A percentile compares a stretch with the other conserved stretches of the same genome.
These are phyloP conservation scores for Canna indica DNA, from an alignment of 176 grass and related monocot species.

Conservation along the genomic window DNA sequence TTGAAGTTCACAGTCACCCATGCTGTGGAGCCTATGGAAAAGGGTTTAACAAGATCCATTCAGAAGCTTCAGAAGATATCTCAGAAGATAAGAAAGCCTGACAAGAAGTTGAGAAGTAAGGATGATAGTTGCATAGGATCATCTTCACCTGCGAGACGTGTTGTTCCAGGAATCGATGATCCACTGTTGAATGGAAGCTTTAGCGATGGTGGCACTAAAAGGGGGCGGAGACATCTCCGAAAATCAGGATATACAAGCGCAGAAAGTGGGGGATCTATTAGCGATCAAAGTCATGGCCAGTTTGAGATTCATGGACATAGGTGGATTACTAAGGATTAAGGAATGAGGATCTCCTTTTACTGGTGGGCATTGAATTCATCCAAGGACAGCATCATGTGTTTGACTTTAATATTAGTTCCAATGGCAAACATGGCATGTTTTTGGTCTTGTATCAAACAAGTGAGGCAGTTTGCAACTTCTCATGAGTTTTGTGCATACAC, in stretches of 20 bases:
- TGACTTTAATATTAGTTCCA: too few species aligned
- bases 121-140: slow-evolving; percentile 83
- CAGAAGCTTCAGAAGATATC: slow-evolving; percentile 77
- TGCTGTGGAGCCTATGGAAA: slow-evolving; percentile 64
- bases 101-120: slow-evolving; percentile 53
- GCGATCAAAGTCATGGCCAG: slow-evolving; percentile 40
- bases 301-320: slow-evolving; percentile 52
- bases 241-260: slow-evolving; percentile 34
- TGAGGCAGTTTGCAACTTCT: too few species aligned
- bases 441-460: too few species aligned
- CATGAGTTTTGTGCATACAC: too few species aligned
- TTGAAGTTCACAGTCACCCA: slow-evolving; percentile 91
- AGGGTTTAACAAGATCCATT: slow-evolving; percentile 42
- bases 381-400: too few species aligned
- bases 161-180: slow-evolving; percentile 72
- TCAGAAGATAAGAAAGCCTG: slow-evolving; percentile 69
- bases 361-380: too few species aligned
- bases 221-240: slow-evolving; percentile 37
- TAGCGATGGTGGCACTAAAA: slow-evolving; percentile 44
- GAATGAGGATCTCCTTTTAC: too few species aligned
- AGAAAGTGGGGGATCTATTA: slow-evolving; percentile 55
- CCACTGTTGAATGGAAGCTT: slow-evolving; percentile 68
- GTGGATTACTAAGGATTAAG: slow-evolving; percentile 56
- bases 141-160: slow-evolving; percentile 31
- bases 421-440: too few species aligned